Percentiles rank a stretch among this genome's conserved stretches.
These are phyloP conservation scores for Populus hybrid DNA, from an alignment of 441 rosid genomes.

Conservation along the genomic window DNA sequence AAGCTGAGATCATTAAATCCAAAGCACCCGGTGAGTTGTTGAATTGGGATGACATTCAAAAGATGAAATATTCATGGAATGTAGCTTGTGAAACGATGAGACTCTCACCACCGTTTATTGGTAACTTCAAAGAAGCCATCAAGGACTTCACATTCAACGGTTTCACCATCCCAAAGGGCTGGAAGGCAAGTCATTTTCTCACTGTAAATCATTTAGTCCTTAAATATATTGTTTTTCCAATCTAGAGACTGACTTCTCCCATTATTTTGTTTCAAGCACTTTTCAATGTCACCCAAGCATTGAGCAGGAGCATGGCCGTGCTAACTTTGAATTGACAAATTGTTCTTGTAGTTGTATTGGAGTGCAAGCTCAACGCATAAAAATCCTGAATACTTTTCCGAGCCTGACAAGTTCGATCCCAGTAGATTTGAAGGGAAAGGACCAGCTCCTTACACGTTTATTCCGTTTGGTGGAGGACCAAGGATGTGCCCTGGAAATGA, in stretches of 20 bases:
- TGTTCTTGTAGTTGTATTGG: slow-evolving; percentile 16
- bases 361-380: slow-evolving; percentile 17
- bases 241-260: too few species aligned
- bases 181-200: slow-evolving; percentile 17
- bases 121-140: slow-evolving; percentile 20
- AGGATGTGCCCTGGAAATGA: slow-evolving; percentile 27
- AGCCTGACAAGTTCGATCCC: slow-evolving; percentile 22
- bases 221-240: too few species aligned
- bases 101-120: slow-evolving; percentile 8
- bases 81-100: slow-evolving; percentile 23
- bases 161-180: slow-evolving; percentile 20
- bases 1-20: slow-evolving; percentile 11
- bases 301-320: too few species aligned
- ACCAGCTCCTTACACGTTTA: slow-evolving; percentile 21
- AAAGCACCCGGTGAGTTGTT: slow-evolving; percentile 13
- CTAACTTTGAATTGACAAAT: too few species aligned
- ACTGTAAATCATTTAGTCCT: too few species aligned
- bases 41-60: slow-evolving; percentile 19
- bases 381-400: slow-evolving; percentile 3
- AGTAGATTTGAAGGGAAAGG: slow-evolving; percentile 24
- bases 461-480: slow-evolving; percentile 25
- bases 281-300: too few species aligned
- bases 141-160: slow-evolving; percentile 11
- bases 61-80: slow-evolving; percentile 26
- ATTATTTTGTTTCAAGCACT: too few species aligned